Conservation (phyloP, 768 basidiomycete genomes). For the Baorangia bicolor region DNA sequence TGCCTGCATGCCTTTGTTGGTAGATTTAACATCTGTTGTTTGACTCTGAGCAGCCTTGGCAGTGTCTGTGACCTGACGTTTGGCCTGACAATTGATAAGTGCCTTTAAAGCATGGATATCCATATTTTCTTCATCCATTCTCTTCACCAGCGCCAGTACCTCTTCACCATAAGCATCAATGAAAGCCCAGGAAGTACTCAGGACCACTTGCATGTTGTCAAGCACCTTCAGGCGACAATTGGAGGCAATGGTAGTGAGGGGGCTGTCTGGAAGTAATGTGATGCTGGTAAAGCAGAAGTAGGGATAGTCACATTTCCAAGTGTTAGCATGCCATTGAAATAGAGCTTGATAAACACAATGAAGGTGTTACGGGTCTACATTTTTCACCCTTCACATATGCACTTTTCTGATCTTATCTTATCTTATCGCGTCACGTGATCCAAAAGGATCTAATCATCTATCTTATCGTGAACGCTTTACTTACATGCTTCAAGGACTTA, state of each 20-base stretch:
- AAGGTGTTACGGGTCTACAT: no score
- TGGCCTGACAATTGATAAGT: background rate
- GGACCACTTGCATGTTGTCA: background rate
- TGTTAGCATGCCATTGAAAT: background rate
- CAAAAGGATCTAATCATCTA: no score
- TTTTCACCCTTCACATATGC: no score
- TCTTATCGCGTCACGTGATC: no score
- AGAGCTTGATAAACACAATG: background rate
- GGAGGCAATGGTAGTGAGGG: background rate
- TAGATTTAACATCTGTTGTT: background rate
- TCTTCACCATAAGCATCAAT: background rate
- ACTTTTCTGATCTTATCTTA: no score
- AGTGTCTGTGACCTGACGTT: background rate
- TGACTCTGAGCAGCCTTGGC: background rate
- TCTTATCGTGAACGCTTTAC: no score
- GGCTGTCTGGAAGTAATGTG: background rate
- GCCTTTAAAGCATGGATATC: background rate
- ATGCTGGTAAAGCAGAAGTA: background rate
- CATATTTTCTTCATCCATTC: background rate
- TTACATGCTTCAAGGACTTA: no score
- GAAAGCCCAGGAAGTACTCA: background rate
- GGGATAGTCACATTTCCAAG: background rate
- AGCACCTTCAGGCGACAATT: background rate
- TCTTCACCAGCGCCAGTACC: background rate
- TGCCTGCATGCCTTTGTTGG: fast-evolving